phyloP scores from a whole-genome alignment of 2,329 filamentous ascomycete species.

The Chrysoporthe cubensis region DNA sequence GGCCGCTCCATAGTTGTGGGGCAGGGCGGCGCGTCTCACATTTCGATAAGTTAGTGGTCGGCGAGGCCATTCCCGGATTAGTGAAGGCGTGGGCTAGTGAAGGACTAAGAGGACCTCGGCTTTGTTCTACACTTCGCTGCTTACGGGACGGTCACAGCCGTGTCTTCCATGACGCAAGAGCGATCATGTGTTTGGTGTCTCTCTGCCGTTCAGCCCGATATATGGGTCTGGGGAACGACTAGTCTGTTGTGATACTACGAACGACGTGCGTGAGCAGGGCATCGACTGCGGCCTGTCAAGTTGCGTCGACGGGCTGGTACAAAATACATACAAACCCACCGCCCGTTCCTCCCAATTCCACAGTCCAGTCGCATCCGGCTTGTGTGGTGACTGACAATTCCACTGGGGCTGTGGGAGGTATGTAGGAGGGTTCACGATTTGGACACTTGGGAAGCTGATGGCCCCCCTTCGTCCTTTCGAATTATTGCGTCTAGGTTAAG shows the following conservation, averaged over 20 bases:
- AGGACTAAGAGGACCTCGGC: neutral
- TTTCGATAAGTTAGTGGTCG: neutral
- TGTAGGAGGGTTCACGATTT: neutral
- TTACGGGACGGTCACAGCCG: neutral
- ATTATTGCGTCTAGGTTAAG: too few relatives aligned
- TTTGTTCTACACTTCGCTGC: neutral
- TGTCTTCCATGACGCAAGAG: constrained; percentile 2
- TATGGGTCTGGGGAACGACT: too few relatives aligned
- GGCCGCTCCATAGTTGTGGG: neutral
- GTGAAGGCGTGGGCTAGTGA: neutral
- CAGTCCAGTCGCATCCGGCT: too few relatives aligned
- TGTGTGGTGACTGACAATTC: too few relatives aligned
- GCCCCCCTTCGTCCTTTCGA: too few relatives aligned
- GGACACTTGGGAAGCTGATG: neutral
- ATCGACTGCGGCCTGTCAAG: too few relatives aligned
- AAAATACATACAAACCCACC: too few relatives aligned
- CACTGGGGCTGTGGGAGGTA: too few relatives aligned
- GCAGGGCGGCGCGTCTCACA: neutral
- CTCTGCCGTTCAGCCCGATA: neutral
- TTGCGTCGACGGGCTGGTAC: too few relatives aligned
- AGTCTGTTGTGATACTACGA: neutral
- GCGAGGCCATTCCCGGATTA: neutral
- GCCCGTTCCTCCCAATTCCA: too few relatives aligned
- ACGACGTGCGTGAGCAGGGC: too few relatives aligned
- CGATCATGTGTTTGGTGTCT: neutral